A percentile compares a stretch with the other conserved stretches of the same genome.
phyloP scores from a whole-genome alignment of 371 early-diverging fungal species.

The Zychaea mexicana region DNA sequence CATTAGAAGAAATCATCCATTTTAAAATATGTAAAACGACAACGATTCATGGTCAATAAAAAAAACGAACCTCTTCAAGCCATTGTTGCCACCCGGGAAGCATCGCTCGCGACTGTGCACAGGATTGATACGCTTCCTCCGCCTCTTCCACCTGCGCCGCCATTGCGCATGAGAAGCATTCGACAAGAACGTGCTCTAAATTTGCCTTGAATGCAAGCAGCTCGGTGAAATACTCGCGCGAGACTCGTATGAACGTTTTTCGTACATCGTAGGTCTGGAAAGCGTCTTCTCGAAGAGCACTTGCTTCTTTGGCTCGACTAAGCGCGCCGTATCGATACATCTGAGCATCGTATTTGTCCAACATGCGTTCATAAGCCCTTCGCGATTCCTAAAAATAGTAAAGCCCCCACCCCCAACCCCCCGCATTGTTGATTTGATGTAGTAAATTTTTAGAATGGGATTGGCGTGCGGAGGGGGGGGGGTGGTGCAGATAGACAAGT shows the following conservation, averaged over 20 bases:
- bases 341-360: slow-evolving; percentile 71
- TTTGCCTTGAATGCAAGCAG: slow-evolving; percentile 37
- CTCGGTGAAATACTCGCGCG: slow-evolving; percentile 31
- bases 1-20: not conserved
- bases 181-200: slow-evolving; percentile 35
- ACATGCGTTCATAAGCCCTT: slow-evolving; percentile 55
- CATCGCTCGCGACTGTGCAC: slow-evolving; percentile 21
- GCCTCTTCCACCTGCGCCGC: slow-evolving; percentile 35
- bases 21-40: too few relatives aligned
- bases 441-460: too few relatives aligned
- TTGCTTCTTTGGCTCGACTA: slow-evolving; percentile 69
- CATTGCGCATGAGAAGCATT: slow-evolving; percentile 40
- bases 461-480: not conserved
- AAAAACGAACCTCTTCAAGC: slow-evolving; percentile 32
- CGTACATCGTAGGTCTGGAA: slow-evolving; percentile 68
- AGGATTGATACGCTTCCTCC: slow-evolving; percentile 30
- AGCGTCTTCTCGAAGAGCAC: slow-evolving; percentile 71
- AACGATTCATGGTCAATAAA: too few relatives aligned
- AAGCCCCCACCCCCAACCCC: too few relatives aligned
- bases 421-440: too few relatives aligned
- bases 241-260: slow-evolving; percentile 58
- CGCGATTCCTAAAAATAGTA: slow-evolving; percentile 37
- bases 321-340: slow-evolving; percentile 56
- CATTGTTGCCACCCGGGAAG: slow-evolving; percentile 44
- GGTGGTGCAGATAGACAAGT: not conserved